A percentile compares a stretch with the other conserved stretches of the same genome.
These are phyloP conservation scores for Teratosphaeria epicoccoides DNA, from an alignment of 2,329 filamentous ascomycete species.

Conservation along the genomic window DNA sequence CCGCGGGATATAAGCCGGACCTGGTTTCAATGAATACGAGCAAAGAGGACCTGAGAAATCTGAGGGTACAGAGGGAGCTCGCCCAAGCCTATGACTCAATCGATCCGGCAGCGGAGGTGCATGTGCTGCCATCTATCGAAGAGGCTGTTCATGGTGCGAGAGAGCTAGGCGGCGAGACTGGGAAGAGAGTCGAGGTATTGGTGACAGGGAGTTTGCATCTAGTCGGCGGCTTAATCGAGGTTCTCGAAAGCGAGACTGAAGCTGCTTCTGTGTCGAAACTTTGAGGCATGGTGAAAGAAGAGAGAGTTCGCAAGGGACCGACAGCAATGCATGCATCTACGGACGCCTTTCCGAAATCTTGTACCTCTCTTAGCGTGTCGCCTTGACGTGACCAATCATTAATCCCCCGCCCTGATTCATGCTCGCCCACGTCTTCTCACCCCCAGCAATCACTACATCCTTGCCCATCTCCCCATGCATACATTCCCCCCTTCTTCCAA, in stretches of 20 bases:
- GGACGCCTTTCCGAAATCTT: background rate
- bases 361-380: background rate
- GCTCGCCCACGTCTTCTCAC: no score
- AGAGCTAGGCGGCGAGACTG: constrained; percentile 17
- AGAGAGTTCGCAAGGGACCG: background rate
- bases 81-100: constrained; percentile 50
- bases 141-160: constrained; percentile 55
- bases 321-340: background rate
- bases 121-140: constrained; percentile 55
- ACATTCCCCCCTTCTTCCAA: background rate
- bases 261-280: background rate
- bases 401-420: background rate
- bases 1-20: constrained; percentile 52
- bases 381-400: background rate
- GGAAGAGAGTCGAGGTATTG: constrained; percentile 49
- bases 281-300: no score
- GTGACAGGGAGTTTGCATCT: constrained; percentile 79
- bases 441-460: background rate
- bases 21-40: constrained; percentile 53
- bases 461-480: background rate
- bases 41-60: constrained; percentile 44
- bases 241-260: constrained; percentile 45
- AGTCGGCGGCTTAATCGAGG: constrained; percentile 66
- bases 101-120: constrained; percentile 42
- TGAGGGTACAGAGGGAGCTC: constrained; percentile 58